Base-by-base conservation (phyloP, 345 rosid genomes). In the Aegle marmelos region DNA sequence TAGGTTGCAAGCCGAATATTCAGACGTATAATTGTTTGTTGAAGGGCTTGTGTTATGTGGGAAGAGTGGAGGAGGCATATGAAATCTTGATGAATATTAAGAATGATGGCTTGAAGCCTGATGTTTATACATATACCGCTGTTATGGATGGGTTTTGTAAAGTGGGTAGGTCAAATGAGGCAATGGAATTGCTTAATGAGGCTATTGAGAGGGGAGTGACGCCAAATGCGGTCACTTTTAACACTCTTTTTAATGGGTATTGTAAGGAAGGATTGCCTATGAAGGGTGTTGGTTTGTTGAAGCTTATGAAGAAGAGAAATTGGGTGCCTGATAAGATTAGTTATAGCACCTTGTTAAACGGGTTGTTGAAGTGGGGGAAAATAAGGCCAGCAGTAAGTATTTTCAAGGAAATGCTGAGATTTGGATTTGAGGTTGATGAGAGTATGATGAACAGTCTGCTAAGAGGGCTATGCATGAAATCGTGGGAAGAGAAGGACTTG, bases 91-190 rank as follows among this genome's bases (percentile, higher is more conserved):
- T 72, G 66, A 70, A 78, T 7, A 81, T 90, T 30, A 86, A 82
- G 85, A 81, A 87, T 22, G 70, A 59, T 0, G 19, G 80, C 1
- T 14, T 76, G 25, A 66, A 73, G 21, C 90, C 90, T 9, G 93
- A 92, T n/a, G 73, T 92, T 22, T 90, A 90, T 68, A 83, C 91
- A 16, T 92, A 86, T 72, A 85, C 91, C 9, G 79, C 85, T 22
- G 79, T 89, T 68, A 92, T 89, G 96, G 89, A 88, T 84, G 96
- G 96, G 27, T 90, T 90, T 39, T 90, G 96, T 41, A 90, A 90
- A 73, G 96, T 90, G 72, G 96, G 96, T 34, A 81, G 96, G 72
- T 79, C 96, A 22, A 84, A 82, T 67, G 96, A 91, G 67, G 92
- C 96, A 10, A 76, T 73, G 89, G 93, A 85, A 70, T 73, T 91